phyloP scores from a whole-genome alignment of 371 early-diverging fungal genomes.

The Cokeromyces recurvatus region DNA sequence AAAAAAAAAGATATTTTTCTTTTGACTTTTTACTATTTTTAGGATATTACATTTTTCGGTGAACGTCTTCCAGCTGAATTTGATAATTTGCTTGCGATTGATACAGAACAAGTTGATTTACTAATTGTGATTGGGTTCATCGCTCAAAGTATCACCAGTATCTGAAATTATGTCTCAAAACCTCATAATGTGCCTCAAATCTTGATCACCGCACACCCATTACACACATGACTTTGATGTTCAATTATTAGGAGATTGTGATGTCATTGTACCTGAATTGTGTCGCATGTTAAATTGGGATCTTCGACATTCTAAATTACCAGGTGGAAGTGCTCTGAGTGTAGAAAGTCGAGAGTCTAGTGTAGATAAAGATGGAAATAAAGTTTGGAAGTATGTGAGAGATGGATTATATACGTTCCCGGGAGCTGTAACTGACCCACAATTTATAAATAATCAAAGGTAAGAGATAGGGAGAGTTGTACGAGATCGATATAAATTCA shows the following conservation, averaged over 20 bases:
- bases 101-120: constrained; percentile 75
- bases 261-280: constrained; percentile 78
- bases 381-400: constrained; percentile 26
- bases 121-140: constrained; percentile 93
- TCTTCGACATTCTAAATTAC: constrained; percentile 46
- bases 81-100: constrained; percentile 63
- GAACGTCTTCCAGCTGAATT: constrained; percentile 83
- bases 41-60: constrained; percentile 95
- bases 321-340: constrained; percentile 46
- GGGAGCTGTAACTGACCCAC: constrained; percentile 35
- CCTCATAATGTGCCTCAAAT: constrained; percentile 86
- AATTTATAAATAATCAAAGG: constrained; percentile 21
- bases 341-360: constrained; percentile 24
- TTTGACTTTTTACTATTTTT: no score
- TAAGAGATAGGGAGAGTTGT: no score
- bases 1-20: no score
- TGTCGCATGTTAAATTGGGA: constrained; percentile 77
- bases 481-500: no score
- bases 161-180: constrained; percentile 78
- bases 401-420: constrained; percentile 45
- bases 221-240: constrained; percentile 88
- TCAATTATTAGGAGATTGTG: constrained; percentile 84
- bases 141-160: constrained; percentile 94
- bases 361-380: constrained; percentile 15
- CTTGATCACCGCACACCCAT: constrained; percentile 84